Evolutionary conservation across 345 rosid species (phyloP), one percentile per base, ranked within the genome.

Genomic region (Populus davidiana): DNA sequence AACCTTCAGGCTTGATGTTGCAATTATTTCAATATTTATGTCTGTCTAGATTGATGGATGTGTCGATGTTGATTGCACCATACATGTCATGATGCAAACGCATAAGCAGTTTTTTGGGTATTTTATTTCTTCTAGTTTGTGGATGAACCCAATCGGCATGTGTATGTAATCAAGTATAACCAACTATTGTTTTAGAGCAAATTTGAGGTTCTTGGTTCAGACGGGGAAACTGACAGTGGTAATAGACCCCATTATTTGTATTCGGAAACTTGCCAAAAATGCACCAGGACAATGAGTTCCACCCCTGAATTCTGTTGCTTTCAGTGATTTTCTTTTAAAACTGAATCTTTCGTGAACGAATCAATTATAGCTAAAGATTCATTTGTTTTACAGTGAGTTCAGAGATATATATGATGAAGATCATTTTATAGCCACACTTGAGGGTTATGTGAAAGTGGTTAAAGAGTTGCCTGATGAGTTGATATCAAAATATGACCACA

Each of bases 351-450:
- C 61, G 47, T 23, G 59, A 38, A 17, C 27, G 25, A 63, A 61
- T 14, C 2, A 13, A 20, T 50, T 61, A 38, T 35, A 12, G 41
- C 66, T 67, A 41, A 27, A 50, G 80, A 25, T 77, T 75, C 14
- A 18, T 78, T 65, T 75, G 21, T 85, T 84, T 78, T 81, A 41
- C 97, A 95, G 99, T 81, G 86, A 75, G 35, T 93, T 95, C 79
- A 88, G 87, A 43, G 97, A 95, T 75, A 92, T 95, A 79, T 95
- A 90, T 73, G 96, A 95, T 73, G 90, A 83, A 80, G 96, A 92
- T 76, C 92, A 88, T 76, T 95, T 95, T 83, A 87, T 95, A 80
- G 73, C 91, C 41, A 83, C 86, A 39, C 93, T 95, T 52, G 85
- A 87, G 77, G 91, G 91, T 21, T 83, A 89, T 73, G 90, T 93